Percentiles rank a stretch among this genome's conserved stretches.
phyloP scores from a whole-genome alignment of 768 basidiomycete genomes.

The Lactarius psammicola region DNA sequence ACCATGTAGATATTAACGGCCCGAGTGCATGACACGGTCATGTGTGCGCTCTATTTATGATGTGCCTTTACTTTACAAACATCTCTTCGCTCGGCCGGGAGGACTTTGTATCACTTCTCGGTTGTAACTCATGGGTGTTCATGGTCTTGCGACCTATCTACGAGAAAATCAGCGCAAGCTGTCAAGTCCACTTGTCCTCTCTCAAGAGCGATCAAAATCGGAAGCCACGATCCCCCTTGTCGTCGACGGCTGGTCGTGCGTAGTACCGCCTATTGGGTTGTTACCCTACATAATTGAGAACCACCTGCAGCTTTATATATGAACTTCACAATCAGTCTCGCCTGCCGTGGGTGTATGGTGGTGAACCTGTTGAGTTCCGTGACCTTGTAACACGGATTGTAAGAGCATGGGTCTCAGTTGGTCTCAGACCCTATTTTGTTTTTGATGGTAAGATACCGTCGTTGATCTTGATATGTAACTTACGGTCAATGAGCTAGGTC shows the following conservation, averaged over 20 bases:
- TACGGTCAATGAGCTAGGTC: slow-evolving; percentile 44
- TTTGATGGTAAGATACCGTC: slow-evolving; percentile 65
- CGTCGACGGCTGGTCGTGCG: slow-evolving; percentile 88
- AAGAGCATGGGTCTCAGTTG: slow-evolving; percentile 65
- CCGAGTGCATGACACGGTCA: background rate
- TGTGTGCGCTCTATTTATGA: background rate
- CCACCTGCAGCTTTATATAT: slow-evolving; percentile 64
- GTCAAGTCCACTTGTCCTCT: slow-evolving; percentile 40
- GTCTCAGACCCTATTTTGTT: slow-evolving; percentile 67
- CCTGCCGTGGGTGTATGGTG: slow-evolving; percentile 84
- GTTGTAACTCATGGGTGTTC: slow-evolving; percentile 45
- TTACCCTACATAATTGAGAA: slow-evolving; percentile 19
- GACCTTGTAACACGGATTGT: slow-evolving; percentile 51
- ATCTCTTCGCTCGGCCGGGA: background rate
- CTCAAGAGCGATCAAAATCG: slow-evolving; percentile 15
- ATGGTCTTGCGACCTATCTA: slow-evolving; percentile 52
- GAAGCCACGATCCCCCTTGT: slow-evolving; percentile 49
- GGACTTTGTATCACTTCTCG: background rate
- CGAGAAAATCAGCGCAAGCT: slow-evolving; percentile 45
- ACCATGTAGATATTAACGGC: slow-evolving; percentile 1
- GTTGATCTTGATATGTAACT: background rate
- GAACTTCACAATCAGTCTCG: slow-evolving; percentile 56
- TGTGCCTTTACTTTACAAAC: background rate
- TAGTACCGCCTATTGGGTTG: slow-evolving; percentile 39
- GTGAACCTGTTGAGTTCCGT: slow-evolving; percentile 64